Evolutionary conservation across 176 grass and related monocot genomes (phyloP), one percentile per base, ranked within the genome.

Genomic region (Triticum urartu): DNA sequence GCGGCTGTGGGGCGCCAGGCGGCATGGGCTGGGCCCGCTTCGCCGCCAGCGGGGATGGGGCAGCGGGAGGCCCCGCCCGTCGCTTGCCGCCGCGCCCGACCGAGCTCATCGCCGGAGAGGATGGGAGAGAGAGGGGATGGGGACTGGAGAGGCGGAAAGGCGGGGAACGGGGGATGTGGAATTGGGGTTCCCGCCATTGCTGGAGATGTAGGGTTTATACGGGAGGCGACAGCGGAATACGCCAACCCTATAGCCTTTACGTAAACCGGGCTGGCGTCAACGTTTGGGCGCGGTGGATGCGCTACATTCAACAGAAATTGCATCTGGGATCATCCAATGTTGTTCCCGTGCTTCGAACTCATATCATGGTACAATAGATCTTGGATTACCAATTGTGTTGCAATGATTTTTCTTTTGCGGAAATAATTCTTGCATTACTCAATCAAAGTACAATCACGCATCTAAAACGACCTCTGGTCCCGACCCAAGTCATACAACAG

Each of bases 1-100:
- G 83, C 24, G 58, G 79, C 79, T 83, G 81, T 35, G 91, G 69
- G 78, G 52, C 9, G 33, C 87, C 69, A 17, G 71, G 42, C 62
- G 71, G 61, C 62, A 38, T 76, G 54, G 81, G 17, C 11, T 95
- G 87, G 60, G 80, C 68, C 87, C 96, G 87, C 90, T 98, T 98
- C 64, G 81, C 71, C 11, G 88, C 86, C 56, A 77, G 70, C 34
- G 45, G 25, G 21, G 59, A 33, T 4, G 86, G 28, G 21, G 56
- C 89, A 11, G 81, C 39, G 25, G 84, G 18, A 69, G 95, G 88
- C 13, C 68, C 58, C 1, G 86, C 93, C 15, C 90, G 88, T 24
- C 93, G 88, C 81, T 98, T 95, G 72, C 89, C 89, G 78, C 47
- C 78, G 50, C 50, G 50, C 50, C 50, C 50, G 50, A 54, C 50